Evolutionary conservation across 495 filamentous ascomycete genomes (phyloP).

Genomic region (Parachaetomium inaequale): DNA sequence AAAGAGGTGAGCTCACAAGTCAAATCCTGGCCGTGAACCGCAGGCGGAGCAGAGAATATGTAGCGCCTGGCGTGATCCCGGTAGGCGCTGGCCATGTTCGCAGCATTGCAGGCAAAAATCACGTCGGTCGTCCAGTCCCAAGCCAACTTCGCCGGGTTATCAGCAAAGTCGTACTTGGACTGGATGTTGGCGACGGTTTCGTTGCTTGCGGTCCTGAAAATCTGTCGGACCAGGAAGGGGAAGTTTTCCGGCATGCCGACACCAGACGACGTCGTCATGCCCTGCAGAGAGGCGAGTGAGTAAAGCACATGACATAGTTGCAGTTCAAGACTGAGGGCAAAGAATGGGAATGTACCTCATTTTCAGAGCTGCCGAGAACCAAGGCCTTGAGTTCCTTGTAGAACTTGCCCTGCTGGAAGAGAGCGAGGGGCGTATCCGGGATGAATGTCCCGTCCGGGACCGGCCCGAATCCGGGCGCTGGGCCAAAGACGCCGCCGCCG

Average conservation of each 20-base stretch:
- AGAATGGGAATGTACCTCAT: no score
- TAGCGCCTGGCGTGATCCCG: neutral
- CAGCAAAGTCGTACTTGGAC: no score
- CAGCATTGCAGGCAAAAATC: constrained; percentile 14
- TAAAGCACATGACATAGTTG: no score
- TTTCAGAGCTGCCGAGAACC: neutral
- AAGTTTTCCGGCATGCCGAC: constrained; percentile 4
- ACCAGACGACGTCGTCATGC: neutral
- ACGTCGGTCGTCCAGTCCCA: constrained; percentile 19
- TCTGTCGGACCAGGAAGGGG: constrained; percentile 2
- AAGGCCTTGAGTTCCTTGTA: constrained; percentile 5
- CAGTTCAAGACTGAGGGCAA: no score
- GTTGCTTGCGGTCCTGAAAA: neutral
- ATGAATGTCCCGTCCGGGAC: constrained; percentile 7
- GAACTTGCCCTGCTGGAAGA: neutral
- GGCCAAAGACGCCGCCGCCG: constrained; percentile 12
- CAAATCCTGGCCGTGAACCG: constrained; percentile 1
- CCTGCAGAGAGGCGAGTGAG: no score
- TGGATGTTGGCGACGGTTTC: neutral
- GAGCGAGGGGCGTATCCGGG: constrained; percentile 5
- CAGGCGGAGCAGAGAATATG: constrained; percentile 3
- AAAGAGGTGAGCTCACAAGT: neutral
- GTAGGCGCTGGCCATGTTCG: neutral
- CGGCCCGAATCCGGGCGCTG: constrained; percentile 3
- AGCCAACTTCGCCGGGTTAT: constrained; percentile 8